Conservation (phyloP, 352 stramenopile species). For the Blastocystis sp. region DNA sequence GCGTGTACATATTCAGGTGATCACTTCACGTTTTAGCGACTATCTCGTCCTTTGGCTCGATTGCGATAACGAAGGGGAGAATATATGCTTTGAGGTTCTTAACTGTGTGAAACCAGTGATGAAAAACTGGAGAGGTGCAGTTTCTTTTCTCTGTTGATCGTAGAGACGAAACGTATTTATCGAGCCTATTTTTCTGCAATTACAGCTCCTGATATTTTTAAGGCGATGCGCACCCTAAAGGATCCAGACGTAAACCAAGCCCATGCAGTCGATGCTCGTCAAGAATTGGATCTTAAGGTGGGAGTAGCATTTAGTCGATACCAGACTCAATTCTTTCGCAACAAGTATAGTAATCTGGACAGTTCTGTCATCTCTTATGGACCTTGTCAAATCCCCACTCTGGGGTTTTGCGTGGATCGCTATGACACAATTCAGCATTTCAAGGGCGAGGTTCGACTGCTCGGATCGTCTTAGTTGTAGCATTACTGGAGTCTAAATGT, state of each 20-base stretch:
- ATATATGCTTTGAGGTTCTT: slow-evolving; percentile 84
- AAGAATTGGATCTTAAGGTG: slow-evolving; percentile 79
- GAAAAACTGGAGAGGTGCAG: slow-evolving; percentile 65
- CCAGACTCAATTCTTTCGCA: slow-evolving; percentile 80
- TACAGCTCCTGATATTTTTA: slow-evolving; percentile 68
- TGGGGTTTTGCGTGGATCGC: slow-evolving; percentile 78
- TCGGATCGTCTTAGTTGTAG: slow-evolving; percentile 64
- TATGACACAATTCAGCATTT: slow-evolving; percentile 81
- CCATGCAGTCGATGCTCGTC: slow-evolving; percentile 74
- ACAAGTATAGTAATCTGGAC: slow-evolving; percentile 77
- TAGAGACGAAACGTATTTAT: slow-evolving; percentile 64
- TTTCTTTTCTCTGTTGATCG: background rate
- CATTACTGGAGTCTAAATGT: slow-evolving; percentile 27
- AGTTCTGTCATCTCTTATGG: slow-evolving; percentile 75
- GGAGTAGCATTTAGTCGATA: slow-evolving; percentile 78
- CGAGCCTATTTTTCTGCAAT: slow-evolving; percentile 71
- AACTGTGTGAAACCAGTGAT: slow-evolving; percentile 71
- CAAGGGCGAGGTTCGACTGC: slow-evolving; percentile 69
- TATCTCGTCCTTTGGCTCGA: slow-evolving; percentile 82
- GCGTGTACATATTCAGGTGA: slow-evolving; percentile 64
- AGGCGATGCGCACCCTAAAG: slow-evolving; percentile 68
- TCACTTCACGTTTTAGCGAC: slow-evolving; percentile 61
- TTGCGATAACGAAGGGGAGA: slow-evolving; percentile 82
- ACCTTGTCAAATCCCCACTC: slow-evolving; percentile 78
- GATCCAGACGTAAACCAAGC: slow-evolving; percentile 74